Evolutionary conservation across 2,329 filamentous ascomycete genomes (phyloP).

Genomic region (Mycocentrospora acerina): DNA sequence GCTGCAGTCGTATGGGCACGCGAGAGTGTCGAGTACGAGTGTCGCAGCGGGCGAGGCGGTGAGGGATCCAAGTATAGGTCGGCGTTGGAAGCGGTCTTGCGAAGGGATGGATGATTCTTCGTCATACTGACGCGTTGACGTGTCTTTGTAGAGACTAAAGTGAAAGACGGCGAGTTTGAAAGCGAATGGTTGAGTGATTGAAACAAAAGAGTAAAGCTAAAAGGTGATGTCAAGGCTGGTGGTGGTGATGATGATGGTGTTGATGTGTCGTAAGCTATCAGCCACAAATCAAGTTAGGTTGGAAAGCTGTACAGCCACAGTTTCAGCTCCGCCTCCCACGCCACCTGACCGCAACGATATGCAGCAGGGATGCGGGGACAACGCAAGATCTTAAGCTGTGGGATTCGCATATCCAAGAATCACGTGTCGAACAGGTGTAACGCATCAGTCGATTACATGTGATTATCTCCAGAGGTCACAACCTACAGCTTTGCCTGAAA

Average conservation of each 20-base stretch:
- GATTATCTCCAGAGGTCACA: no score
- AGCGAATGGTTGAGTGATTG: not conserved
- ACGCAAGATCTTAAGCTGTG: not conserved
- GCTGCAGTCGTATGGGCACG: constrained; percentile 35
- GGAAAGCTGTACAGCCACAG: no score
- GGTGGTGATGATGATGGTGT: not conserved
- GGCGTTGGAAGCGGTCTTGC: constrained; percentile 39
- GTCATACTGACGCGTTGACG: constrained; percentile 31
- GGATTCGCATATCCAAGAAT: no score
- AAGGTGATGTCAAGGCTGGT: not conserved
- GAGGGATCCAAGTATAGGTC: constrained; percentile 41
- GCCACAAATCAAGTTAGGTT: no score
- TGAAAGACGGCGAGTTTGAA: no score
- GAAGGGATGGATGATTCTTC: constrained; percentile 39
- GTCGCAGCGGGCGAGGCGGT: constrained; percentile 29
- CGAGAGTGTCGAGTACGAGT: constrained; percentile 26
- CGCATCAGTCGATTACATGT: no score
- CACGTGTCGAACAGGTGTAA: no score
- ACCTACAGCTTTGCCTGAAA: no score
- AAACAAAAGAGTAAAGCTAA: not conserved
- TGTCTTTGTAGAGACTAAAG: not conserved
- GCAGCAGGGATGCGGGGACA: no score
- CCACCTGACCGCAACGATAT: no score
- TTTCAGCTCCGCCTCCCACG: no score
- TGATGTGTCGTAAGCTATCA: not conserved